Conservation (phyloP, 2,329 filamentous ascomycete genomes). For the Dactylonectria estremocensis region DNA sequence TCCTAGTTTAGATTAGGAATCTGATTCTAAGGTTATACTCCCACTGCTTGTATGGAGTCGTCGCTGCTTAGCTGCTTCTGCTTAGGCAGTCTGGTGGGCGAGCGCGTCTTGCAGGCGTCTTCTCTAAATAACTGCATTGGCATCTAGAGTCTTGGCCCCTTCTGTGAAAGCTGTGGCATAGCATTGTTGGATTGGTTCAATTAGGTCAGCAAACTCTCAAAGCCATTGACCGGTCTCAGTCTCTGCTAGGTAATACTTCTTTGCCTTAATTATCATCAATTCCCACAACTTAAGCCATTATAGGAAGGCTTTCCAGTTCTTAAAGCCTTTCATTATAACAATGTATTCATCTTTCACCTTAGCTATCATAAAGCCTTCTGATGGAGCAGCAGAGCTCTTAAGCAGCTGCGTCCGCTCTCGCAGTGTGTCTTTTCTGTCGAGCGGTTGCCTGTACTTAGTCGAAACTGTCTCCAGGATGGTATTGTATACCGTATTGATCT, state of each 20-base stretch:
- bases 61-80: neutral
- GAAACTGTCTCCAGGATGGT: neutral
- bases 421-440: neutral
- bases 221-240: neutral
- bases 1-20: too few species aligned
- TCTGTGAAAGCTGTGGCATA: neutral
- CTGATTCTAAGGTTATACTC: too few species aligned
- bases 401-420: neutral
- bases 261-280: neutral
- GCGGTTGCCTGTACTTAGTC: neutral
- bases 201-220: neutral
- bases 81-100: neutral
- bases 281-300: neutral
- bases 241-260: neutral
- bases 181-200: neutral
- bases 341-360: slow-evolving; percentile 7
- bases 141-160: neutral
- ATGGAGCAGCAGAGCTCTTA: neutral
- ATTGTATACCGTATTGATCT: slow-evolving; percentile 5
- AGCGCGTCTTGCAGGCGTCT: neutral
- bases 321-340: neutral
- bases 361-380: neutral
- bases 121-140: neutral
- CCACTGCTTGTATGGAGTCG: too few species aligned
- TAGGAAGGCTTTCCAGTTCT: neutral